Conservation (phyloP, 1,284 basidiomycete species). For the Phellopilus nigrolimitatus region DNA sequence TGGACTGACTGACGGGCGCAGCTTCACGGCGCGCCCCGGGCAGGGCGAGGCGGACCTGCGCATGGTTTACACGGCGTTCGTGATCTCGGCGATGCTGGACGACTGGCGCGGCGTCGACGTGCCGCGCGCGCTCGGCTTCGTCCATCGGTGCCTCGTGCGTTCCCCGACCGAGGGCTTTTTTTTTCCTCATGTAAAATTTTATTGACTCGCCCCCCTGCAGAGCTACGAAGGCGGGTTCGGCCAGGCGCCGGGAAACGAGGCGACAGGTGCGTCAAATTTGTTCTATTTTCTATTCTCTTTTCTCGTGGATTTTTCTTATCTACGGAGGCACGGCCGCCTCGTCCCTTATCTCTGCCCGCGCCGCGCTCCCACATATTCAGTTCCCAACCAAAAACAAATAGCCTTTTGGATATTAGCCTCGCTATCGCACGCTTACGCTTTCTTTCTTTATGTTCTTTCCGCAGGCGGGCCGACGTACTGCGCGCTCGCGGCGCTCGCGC, state of each 20-base stretch:
- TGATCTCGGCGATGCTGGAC: conserved; percentile 70
- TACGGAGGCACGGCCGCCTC: background rate
- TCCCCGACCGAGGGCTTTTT: background rate
- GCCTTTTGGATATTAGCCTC: background rate
- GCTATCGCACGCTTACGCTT: conserved; percentile 21
- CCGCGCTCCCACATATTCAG: too few relatives aligned
- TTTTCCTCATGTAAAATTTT: background rate
- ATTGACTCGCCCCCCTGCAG: conserved; percentile 42
- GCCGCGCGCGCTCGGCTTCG: conserved; percentile 53
- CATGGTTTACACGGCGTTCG: conserved; percentile 87
- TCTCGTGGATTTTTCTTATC: background rate
- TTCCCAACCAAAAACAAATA: too few relatives aligned
- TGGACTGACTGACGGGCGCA: conserved; percentile 30
- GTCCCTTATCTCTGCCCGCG: background rate
- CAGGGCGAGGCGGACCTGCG: conserved; percentile 71
- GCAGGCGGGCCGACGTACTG: conserved; percentile 93
- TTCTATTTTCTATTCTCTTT: background rate
- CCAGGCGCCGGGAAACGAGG: conserved; percentile 76
- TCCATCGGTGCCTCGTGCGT: conserved; percentile 67
- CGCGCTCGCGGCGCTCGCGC: conserved; percentile 70
- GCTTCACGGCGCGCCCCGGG: conserved; percentile 72
- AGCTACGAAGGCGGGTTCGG: conserved; percentile 93
- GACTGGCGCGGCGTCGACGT: conserved; percentile 76
- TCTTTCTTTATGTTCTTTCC: background rate
- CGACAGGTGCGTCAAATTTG: conserved; percentile 56